Percentiles rank a stretch among this genome's conserved stretches.
Evolutionary conservation across 192 early-diverging fungal genomes (phyloP).

Genomic region (Coemansia sp.): DNA sequence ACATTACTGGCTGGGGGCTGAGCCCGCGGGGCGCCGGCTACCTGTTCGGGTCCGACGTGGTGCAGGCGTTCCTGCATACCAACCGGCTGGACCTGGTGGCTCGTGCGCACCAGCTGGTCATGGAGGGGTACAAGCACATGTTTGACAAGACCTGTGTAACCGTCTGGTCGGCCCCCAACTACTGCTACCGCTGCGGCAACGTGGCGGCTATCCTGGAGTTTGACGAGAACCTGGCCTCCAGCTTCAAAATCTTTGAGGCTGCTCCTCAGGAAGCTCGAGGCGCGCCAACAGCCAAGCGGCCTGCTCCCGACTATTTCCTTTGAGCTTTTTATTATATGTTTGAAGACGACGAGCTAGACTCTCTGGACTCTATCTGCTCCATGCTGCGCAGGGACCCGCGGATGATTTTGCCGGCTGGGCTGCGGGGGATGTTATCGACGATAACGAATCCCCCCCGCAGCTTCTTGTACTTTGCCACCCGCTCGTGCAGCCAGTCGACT

Average conservation of each 20-base stretch:
- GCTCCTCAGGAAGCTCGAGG: conserved; percentile 85
- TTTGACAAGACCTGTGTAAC: conserved; percentile 95
- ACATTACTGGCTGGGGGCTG: conserved; percentile 87
- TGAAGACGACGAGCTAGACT: not conserved
- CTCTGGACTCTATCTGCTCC: conserved; percentile 15
- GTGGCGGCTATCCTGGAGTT: conserved; percentile 96
- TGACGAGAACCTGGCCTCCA: conserved; percentile 81
- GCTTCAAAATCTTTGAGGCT: conserved; percentile 92
- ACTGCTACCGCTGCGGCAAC: conserved; percentile 98
- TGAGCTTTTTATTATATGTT: conserved; percentile 42
- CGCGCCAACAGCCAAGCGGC: conserved; percentile 71
- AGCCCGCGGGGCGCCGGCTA: conserved; percentile 98
- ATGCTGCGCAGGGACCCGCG: conserved; percentile 63
- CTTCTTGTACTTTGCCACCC: conserved; percentile 71
- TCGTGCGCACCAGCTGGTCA: conserved; percentile 94
- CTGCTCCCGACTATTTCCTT: conserved; percentile 92
- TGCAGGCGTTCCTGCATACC: conserved; percentile 73
- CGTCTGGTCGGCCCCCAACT: conserved; percentile 99
- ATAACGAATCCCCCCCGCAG: conserved; percentile 75
- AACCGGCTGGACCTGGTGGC: conserved; percentile 89
- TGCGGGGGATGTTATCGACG: conserved; percentile 71
- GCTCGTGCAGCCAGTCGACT: conserved; percentile 57
- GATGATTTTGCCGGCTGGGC: conserved; percentile 81
- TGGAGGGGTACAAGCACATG: conserved; percentile 97
- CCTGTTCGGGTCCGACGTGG: conserved; percentile 93